Conservation (phyloP, 2,329 filamentous ascomycete genomes). For the Penicillium sp. region DNA sequence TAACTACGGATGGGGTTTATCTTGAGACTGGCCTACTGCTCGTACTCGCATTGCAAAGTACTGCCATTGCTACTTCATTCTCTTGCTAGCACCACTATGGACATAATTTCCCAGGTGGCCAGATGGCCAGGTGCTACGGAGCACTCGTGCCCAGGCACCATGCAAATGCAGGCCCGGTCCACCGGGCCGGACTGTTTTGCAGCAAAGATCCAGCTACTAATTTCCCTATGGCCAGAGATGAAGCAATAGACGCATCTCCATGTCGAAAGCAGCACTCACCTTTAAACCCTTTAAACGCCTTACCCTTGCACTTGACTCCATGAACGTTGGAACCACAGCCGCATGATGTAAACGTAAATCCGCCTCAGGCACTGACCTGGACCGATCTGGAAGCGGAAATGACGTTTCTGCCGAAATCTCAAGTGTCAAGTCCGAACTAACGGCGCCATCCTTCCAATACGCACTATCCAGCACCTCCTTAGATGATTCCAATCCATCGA, state of each 20-base stretch:
- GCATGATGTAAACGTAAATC: not conserved
- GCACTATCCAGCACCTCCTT: constrained; percentile 1
- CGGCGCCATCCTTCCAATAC: constrained; percentile 3
- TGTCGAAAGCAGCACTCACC: too few species aligned
- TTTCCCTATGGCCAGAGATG: too few species aligned
- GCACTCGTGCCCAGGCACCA: not conserved
- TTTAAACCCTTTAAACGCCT: too few species aligned
- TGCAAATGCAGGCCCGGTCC: not conserved
- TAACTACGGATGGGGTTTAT: too few species aligned
- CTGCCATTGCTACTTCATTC: too few species aligned
- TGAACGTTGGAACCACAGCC: not conserved
- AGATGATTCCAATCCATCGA: not conserved
- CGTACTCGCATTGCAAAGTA: too few species aligned
- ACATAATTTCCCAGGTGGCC: not conserved
- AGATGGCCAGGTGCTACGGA: too few species aligned
- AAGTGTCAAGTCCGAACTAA: constrained; percentile 3
- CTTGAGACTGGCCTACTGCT: too few species aligned
- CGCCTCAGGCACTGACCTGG: constrained; percentile 1
- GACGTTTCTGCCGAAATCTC: constrained; percentile 15
- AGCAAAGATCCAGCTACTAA: too few species aligned
- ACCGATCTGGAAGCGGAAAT: not conserved
- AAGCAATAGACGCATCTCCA: too few species aligned
- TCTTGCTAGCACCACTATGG: not conserved
- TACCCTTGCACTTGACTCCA: too few species aligned
- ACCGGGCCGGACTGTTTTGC: too few species aligned